Conservation (phyloP, 2,329 filamentous ascomycete genomes). For the Gliomastix tumulicola region DNA sequence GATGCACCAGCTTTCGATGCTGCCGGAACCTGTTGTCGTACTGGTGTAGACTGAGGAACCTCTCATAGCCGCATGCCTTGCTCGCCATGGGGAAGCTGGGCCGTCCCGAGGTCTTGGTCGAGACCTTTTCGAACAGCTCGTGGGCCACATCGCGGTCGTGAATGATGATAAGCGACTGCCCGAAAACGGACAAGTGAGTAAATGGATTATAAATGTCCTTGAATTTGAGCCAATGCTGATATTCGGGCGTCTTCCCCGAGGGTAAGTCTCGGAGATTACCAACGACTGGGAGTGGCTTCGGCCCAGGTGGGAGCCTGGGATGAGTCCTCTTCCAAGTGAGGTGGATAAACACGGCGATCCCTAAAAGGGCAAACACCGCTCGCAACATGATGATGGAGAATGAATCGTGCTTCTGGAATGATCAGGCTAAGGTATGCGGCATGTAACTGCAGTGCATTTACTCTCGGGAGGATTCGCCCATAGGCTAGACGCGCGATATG, state of each 20-base stretch:
- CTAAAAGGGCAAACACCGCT: too few species aligned
- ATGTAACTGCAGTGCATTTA: too few species aligned
- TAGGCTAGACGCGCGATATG: too few species aligned
- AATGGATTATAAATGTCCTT: conserved; percentile 22
- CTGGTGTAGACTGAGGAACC: conserved; percentile 5
- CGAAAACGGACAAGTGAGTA: conserved; percentile 13
- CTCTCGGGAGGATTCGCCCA: too few species aligned
- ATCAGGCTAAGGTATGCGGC: too few species aligned
- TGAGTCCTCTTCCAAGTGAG: not conserved
- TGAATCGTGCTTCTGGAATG: too few species aligned
- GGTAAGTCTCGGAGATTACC: conserved; percentile 41
- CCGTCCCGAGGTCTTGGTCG: conserved; percentile 10
- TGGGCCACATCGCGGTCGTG: conserved; percentile 24
- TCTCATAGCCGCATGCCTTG: conserved; percentile 14
- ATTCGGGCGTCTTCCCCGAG: conserved; percentile 16
- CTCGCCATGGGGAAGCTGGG: conserved; percentile 7
- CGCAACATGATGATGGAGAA: too few species aligned
- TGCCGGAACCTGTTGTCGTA: conserved; percentile 11
- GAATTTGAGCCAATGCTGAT: conserved; percentile 23
- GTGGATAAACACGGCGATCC: too few species aligned
- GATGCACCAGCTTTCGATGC: conserved; percentile 18
- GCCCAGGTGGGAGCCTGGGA: conserved; percentile 13
- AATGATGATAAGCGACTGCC: conserved; percentile 29
- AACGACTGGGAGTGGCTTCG: conserved; percentile 27
- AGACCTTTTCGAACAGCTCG: conserved; percentile 23